Evolutionary conservation across 2,329 filamentous ascomycete genomes (phyloP), one percentile per base, ranked within the genome.

Genomic region (Anthostomella pinea): DNA sequence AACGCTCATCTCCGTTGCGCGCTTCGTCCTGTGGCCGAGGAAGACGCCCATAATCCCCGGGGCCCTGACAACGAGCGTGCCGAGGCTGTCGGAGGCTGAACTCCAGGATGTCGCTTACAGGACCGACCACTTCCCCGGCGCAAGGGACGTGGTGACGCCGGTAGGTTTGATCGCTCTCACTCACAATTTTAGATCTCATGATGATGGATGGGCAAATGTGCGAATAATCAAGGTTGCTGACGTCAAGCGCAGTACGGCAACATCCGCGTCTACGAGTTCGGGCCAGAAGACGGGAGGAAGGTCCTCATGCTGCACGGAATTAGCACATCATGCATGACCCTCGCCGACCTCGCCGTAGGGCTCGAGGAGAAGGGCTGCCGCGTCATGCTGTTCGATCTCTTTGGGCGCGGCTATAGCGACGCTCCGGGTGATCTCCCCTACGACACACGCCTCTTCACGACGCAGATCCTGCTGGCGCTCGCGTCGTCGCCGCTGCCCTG

Each of bases 271-370:
- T 93, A 93, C 57, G 88, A 94, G 66, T 94, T 84, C 65, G 88
- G 88, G 1, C 84, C 87, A 1, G 73, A 80, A 33, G 63, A 77
- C 35, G 88, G 88, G 6, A 72, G 76, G 29, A 90, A 85, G 53
- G 81, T 93, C 4, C 63, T 94, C 11, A 71, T 94, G 21, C 70
- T 95, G 7, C 88, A 94, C 58, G 88, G 88, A 28, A 91, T 94
- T 57, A 87, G 82, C 43, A 94, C 87, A 0, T 84, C 87, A 0
- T 88, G 84, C 59, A 76, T 90, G 51, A 81, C 85, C 2, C 69
- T 93, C 11, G 73, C 75, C 17, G 75, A 73, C 28, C 62, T 94
- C 21, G 85, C 87, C 18, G 69, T 81, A 50, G 72, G 70, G 14
- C 70, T 94, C 15, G 86, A 77, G 3, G 69, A 75, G 24, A 74